A percentile compares a stretch with the other conserved stretches of the same genome.
phyloP scores from a whole-genome alignment of 2,329 filamentous ascomycete genomes.

The Chlorencoelia australis region DNA sequence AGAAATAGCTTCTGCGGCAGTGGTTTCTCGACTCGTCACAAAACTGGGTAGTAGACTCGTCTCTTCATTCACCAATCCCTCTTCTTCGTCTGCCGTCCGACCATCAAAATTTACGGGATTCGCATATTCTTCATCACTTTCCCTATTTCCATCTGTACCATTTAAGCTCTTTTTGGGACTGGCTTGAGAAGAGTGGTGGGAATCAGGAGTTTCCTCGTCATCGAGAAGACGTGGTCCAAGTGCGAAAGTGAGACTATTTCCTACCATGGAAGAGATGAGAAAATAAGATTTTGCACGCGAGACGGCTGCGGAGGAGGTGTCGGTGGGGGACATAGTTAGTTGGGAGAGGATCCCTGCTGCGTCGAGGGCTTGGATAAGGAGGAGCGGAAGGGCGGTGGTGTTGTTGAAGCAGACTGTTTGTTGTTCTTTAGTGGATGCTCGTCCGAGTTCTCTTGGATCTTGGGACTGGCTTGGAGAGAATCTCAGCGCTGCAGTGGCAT shows the following conservation, averaged over 20 bases:
- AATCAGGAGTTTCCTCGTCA: slow-evolving; percentile 29
- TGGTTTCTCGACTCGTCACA: slow-evolving; percentile 2
- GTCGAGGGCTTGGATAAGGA: slow-evolving; percentile 32
- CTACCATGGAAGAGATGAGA: slow-evolving; percentile 53
- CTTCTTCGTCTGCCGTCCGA: slow-evolving; percentile 18
- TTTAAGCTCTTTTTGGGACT: background rate
- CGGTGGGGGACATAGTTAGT: slow-evolving; percentile 32
- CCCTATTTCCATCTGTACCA: background rate
- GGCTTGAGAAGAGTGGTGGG: slow-evolving; percentile 18
- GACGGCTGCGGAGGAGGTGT: slow-evolving; percentile 37
- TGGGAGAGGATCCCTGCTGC: slow-evolving; percentile 41
- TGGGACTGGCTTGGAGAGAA: no score
- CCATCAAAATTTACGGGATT: slow-evolving; percentile 19
- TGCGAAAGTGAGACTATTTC: slow-evolving; percentile 53
- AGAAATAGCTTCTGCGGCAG: background rate
- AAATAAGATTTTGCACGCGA: slow-evolving; percentile 56
- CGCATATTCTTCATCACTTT: slow-evolving; percentile 20
- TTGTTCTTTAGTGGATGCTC: background rate
- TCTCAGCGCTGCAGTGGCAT: no score
- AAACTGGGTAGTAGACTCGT: slow-evolving; percentile 14
- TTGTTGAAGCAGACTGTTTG: slow-evolving; percentile 31
- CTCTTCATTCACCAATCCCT: slow-evolving; percentile 15
- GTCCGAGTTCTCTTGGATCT: no score
- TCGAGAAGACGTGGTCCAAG: slow-evolving; percentile 50
- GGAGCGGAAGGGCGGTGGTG: slow-evolving; percentile 36